Base-by-base conservation (phyloP, 441 rosid species). In the Pelargonium cotyledonis region DNA sequence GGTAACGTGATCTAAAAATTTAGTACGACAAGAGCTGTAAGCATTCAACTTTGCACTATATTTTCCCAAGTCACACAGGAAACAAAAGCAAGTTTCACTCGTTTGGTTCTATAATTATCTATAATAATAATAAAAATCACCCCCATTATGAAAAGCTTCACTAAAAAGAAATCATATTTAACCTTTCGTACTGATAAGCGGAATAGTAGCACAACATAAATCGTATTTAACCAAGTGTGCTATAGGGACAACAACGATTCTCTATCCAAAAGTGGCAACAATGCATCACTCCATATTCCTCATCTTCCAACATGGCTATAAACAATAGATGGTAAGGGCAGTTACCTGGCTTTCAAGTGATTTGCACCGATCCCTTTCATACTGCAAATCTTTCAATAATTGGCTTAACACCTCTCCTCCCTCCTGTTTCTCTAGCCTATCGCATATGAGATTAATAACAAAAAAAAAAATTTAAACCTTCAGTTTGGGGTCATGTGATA, bases 341-440 rank as follows among this genome's bases (percentile, higher is more conserved):
- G 70, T 29, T 77, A 84, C 88, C 78, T 85, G 83, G 60, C 35
- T 67, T 77, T 84, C 87, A 62, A 86, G 82, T 5, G 66, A 53
- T 44, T 14, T 63, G 66, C 65, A 23, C 68, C 64, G 75, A 8
- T 66, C 60, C 46, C 70, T 80, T 70, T 81, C 82, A 31, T 3
- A 14, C 68, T 66, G 55, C 41, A 85, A 72, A 11, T 72, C 69
- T 6, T 11, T 43, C 44, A 19, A 68, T 68, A 75, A 61, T n/a
- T n/a, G 46, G 43, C 47, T 67, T 44, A 58, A 44, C 49, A 6
- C 4, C 47, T 51, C 9, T 4, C 47, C 51, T 6, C 51, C 61
- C 15, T 15, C 64, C 60, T 68, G 35, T 66, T 51, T 57, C 82
- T 76, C 73, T 66, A 70, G 63, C 1, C 26, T 66, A n/a, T 16